Evolutionary conservation across 257 asterid species (phyloP).

Genomic region (Salvia splendens): DNA sequence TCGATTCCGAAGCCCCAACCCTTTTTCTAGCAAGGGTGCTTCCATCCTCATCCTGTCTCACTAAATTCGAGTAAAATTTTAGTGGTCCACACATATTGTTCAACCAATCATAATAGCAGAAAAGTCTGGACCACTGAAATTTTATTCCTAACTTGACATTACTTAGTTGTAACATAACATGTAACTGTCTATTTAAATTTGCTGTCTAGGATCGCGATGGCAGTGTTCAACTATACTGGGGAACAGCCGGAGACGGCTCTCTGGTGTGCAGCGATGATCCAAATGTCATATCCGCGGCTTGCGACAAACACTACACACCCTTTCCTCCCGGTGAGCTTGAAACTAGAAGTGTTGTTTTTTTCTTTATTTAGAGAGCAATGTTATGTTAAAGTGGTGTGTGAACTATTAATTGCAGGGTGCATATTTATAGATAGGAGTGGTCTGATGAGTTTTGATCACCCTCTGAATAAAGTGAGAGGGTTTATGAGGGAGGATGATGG

Average conservation of each 20-base stretch:
- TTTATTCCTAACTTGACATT: no score
- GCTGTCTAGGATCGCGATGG: constrained; percentile 60
- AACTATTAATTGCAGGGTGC: constrained; percentile 50
- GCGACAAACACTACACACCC: constrained; percentile 59
- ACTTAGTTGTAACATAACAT: no score
- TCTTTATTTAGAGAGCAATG: background rate
- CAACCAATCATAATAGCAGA: no score
- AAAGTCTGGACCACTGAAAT: no score
- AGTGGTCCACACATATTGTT: no score
- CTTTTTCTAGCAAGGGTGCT: constrained; percentile 64
- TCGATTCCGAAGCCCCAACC: constrained; percentile 53
- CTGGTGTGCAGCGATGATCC: constrained; percentile 68
- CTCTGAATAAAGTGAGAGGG: constrained; percentile 55
- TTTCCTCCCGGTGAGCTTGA: constrained; percentile 63
- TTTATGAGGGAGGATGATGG: constrained; percentile 45
- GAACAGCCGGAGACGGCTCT: constrained; percentile 64
- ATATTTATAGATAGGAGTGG: constrained; percentile 54
- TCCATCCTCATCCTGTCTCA: background rate
- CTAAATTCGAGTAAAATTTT: background rate
- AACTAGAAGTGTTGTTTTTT: background rate
- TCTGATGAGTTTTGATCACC: constrained; percentile 56
- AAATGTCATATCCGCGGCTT: constrained; percentile 48
- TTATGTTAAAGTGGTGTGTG: no score
- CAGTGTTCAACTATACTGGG: constrained; percentile 64
- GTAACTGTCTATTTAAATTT: no score